Evolutionary conservation across 768 basidiomycete genomes (phyloP), one percentile per base, ranked within the genome.

Genomic region (Tremella mesenterica): DNA sequence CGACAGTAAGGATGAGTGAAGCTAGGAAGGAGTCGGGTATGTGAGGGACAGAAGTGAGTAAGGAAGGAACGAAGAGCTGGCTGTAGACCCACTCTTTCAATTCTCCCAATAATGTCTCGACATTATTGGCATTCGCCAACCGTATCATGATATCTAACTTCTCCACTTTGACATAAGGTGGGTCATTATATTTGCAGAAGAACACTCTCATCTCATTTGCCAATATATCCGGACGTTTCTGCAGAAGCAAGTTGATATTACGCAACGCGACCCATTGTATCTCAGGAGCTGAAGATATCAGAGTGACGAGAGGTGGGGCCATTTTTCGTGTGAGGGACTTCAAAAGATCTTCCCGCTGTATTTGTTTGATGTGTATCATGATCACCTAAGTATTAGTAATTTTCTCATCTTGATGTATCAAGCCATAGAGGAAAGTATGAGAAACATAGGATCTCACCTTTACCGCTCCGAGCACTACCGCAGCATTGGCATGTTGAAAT

Each of bases 121-220:
- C 88, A 63, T 96, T 99, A 73, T 81, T 83, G 57, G 96, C 93
- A 20, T 79, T 80, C 12, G 89, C 91, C 52, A 99, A 76, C 51
- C 89, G 80, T 47, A 96, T 87, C 95, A 99, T 99, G 70, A 97
- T 95, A 63, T 96, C 95, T 60, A 99, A 76, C 74, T 99, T 97
- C 74, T 96, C 95, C 48, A 96, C 82, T 74, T 99, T 99, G 72
- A 97, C 92, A 67, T 97, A 99, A n/a, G 93, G 76, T 4, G 93
- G 93, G 68, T 99, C 93, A 67, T 97, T 97, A 76, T 99, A 97
- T 74, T 99, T 99, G 83, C 93, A 96, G 79, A 97, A 99, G 73
- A 99, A 99, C 18, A 99, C 95, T 41, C 92, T 81, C 88, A 99
- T 92, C 74, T 99, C 93, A 74, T 87, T 95, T 6, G 85, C 81